These are phyloP conservation scores for Leccinum truebloodii DNA, from an alignment of 768 basidiomycete genomes.

Conservation along the genomic window DNA sequence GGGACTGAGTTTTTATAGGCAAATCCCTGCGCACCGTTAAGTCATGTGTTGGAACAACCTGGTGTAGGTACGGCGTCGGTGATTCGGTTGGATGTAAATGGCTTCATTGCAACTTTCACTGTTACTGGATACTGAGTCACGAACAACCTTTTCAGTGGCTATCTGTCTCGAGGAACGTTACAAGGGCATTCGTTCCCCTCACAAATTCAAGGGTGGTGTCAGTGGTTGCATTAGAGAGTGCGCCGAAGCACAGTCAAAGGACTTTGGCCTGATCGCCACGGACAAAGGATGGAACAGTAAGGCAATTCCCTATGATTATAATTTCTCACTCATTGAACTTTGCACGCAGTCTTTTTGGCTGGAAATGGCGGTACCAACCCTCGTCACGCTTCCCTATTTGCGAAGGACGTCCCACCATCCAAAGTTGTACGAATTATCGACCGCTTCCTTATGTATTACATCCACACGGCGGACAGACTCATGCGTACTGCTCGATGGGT, in stretches of 20 bases:
- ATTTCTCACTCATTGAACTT: neutral
- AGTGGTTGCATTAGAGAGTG: constrained; percentile 76
- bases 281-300: constrained; percentile 77
- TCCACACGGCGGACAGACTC: constrained; percentile 69
- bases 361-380: constrained; percentile 70
- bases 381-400: constrained; percentile 65
- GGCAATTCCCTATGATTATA: constrained; percentile 6
- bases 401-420: constrained; percentile 65
- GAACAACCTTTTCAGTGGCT: constrained; percentile 45
- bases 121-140: neutral
- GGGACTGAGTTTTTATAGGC: constrained; percentile 16
- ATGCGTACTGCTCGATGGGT: constrained; percentile 76
- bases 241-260: constrained; percentile 73
- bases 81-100: constrained; percentile 61
- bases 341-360: constrained; percentile 45
- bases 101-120: neutral
- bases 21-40: constrained; percentile 70
- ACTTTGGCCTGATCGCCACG: constrained; percentile 76
- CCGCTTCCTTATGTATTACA: constrained; percentile 68
- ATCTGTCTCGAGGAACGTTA: constrained; percentile 72
- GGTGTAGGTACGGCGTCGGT: constrained; percentile 72
- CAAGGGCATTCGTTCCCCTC: constrained; percentile 66
- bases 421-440: constrained; percentile 63
- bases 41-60: constrained; percentile 71
- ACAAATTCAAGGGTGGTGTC: constrained; percentile 77